phyloP scores from a whole-genome alignment of 2,329 filamentous ascomycete species.

The Scleromitrula shiraiana region DNA sequence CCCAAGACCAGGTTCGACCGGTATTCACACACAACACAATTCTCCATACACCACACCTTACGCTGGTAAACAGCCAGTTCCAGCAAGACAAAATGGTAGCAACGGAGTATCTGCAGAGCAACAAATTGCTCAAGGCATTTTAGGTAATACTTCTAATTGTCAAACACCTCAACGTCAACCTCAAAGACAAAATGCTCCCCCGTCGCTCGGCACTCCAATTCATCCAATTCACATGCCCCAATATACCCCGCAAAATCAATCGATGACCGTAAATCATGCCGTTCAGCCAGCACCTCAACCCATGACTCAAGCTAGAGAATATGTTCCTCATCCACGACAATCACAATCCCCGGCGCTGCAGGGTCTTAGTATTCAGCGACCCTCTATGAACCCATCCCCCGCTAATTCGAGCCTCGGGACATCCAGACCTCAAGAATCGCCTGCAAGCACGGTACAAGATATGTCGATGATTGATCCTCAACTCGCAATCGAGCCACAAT shows the following conservation, averaged over 20 bases:
- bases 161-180: conserved; percentile 26
- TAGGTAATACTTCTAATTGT: conserved; percentile 20
- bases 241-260: conserved; percentile 20
- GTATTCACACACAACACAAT: conserved; percentile 24
- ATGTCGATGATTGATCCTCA: conserved; percentile 30
- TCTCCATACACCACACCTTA: conserved; percentile 28
- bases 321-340: conserved; percentile 17
- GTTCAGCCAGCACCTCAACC: conserved; percentile 21
- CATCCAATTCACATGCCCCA: conserved; percentile 28
- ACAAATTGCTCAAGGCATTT: conserved; percentile 29
- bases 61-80: conserved; percentile 19
- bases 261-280: conserved; percentile 27
- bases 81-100: conserved; percentile 21
- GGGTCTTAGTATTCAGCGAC: conserved; percentile 17
- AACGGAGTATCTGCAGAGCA: conserved; percentile 27
- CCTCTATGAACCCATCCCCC: conserved; percentile 23
- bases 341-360: conserved; percentile 26
- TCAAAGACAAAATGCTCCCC: conserved; percentile 15
- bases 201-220: conserved; percentile 26
- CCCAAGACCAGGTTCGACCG: conserved; percentile 19
- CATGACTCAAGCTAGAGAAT: conserved; percentile 17
- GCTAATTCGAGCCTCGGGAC: conserved; percentile 19
- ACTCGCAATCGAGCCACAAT: conserved; percentile 26
- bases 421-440: conserved; percentile 20
- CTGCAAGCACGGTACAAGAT: conserved; percentile 21